Percentiles rank a stretch among this genome's conserved stretches.
Evolutionary conservation across 495 filamentous ascomycete species (phyloP).

Genomic region (Aspergillus cavernicola): DNA sequence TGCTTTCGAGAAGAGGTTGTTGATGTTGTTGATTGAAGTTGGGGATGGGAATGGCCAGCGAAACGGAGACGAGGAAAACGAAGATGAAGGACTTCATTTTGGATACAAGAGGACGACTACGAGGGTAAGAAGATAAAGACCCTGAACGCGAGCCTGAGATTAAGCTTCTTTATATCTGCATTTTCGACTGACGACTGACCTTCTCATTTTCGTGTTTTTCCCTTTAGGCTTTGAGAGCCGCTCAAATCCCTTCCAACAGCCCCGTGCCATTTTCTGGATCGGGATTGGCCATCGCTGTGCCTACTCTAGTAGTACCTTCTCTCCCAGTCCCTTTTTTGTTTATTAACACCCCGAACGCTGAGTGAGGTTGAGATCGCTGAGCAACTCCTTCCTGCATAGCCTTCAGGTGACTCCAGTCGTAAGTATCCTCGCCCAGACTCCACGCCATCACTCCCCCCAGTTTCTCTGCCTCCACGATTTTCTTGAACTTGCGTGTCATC

Average conservation of each 20-base stretch:
- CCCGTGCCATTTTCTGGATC: slow-evolving; percentile 10
- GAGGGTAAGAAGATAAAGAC: neutral
- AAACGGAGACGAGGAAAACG: neutral
- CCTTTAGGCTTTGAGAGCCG: neutral
- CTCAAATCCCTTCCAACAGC: neutral
- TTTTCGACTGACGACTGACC: no score
- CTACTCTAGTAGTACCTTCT: no score
- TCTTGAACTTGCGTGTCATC: slow-evolving; percentile 59
- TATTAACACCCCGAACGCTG: no score
- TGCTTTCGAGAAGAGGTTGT: neutral
- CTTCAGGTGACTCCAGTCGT: slow-evolving; percentile 53
- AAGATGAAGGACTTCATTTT: neutral
- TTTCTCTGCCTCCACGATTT: slow-evolving; percentile 53
- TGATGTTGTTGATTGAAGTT: neutral
- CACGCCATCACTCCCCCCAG: slow-evolving; percentile 71
- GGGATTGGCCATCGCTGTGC: slow-evolving; percentile 16
- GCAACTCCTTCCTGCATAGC: slow-evolving; percentile 50
- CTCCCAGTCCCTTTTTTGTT: no score
- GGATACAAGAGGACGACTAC: neutral
- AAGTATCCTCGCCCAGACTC: slow-evolving; percentile 70
- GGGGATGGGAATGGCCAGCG: neutral
- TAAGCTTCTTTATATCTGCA: neutral
- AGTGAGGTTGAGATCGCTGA: no score
- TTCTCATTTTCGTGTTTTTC: no score
- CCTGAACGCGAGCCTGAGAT: neutral